A percentile compares a stretch with the other conserved stretches of the same genome.
Conservation (phyloP, 2,329 filamentous ascomycete species). For the Didymella pinodella region DNA sequence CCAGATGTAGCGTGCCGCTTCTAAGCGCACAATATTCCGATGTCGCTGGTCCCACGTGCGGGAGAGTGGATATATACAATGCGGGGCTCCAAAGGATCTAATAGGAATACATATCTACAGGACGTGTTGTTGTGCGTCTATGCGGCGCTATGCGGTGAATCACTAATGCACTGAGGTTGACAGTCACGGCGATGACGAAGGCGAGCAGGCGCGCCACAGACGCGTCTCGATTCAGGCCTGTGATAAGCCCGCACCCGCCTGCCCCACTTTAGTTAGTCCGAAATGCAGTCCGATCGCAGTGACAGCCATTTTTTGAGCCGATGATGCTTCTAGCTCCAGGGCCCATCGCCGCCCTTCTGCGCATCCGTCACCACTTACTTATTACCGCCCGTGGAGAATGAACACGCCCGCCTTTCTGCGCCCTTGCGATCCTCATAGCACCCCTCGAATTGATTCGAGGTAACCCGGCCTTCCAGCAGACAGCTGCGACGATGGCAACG, state of each 20-base stretch:
- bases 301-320: conserved; percentile 28
- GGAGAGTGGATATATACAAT: conserved; percentile 21
- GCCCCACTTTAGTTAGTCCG: conserved; percentile 8
- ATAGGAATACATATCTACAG: conserved; percentile 33
- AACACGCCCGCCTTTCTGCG: conserved; percentile 34
- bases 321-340: conserved; percentile 13
- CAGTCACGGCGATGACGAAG: conserved; percentile 22
- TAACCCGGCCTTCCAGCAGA: conserved; percentile 33
- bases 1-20: conserved; percentile 32
- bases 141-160: conserved; percentile 7
- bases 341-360: conserved; percentile 25
- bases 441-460: conserved; percentile 41
- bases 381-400: conserved; percentile 41
- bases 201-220: conserved; percentile 15
- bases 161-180: conserved; percentile 8
- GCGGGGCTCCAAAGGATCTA: conserved; percentile 24
- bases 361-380: conserved; percentile 17
- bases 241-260: conserved; percentile 32
- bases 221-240: conserved; percentile 27
- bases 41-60: conserved; percentile 32
- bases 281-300: conserved; percentile 9
- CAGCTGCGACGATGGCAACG: conserved; percentile 37
- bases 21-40: conserved; percentile 39
- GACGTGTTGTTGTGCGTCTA: conserved; percentile 17
- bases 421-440: conserved; percentile 31